Conservation (phyloP, 352 stramenopile species). For the Pythium periplocum region DNA sequence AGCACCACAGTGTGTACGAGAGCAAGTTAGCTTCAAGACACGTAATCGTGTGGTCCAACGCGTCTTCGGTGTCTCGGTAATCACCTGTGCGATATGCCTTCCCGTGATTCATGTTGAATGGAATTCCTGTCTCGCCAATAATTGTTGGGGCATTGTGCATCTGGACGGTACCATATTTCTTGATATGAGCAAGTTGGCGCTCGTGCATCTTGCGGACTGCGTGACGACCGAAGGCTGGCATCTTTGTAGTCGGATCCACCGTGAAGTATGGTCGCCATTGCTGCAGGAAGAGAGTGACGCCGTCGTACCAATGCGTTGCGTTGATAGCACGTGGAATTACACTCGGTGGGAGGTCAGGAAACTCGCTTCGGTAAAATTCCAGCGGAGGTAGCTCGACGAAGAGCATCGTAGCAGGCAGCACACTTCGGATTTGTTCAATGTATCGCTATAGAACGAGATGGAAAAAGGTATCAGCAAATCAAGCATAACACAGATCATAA, state of each 20-base stretch:
- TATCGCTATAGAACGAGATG: conserved; percentile 27
- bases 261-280: conserved; percentile 68
- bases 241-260: conserved; percentile 57
- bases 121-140: conserved; percentile 69
- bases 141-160: conserved; percentile 58
- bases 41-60: conserved; percentile 71
- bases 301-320: conserved; percentile 90
- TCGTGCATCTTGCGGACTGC: conserved; percentile 60
- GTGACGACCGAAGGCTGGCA: conserved; percentile 52
- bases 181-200: conserved; percentile 53
- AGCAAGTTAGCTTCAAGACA: conserved; percentile 69
- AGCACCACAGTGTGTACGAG: conserved; percentile 89
- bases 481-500: not conserved
- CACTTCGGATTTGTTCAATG: conserved; percentile 41
- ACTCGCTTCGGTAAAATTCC: conserved; percentile 63
- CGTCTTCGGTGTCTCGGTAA: conserved; percentile 45
- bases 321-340: conserved; percentile 70
- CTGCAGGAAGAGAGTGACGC: conserved; percentile 81
- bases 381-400: conserved; percentile 80
- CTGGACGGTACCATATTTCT: conserved; percentile 39
- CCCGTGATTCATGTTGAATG: conserved; percentile 60
- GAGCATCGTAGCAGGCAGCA: conserved; percentile 58
- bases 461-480: not conserved
- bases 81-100: conserved; percentile 39
- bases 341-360: conserved; percentile 53